These are phyloP conservation scores for Incumbomyces delicatus DNA, from an alignment of 2,329 filamentous ascomycete genomes.

Conservation along the genomic window DNA sequence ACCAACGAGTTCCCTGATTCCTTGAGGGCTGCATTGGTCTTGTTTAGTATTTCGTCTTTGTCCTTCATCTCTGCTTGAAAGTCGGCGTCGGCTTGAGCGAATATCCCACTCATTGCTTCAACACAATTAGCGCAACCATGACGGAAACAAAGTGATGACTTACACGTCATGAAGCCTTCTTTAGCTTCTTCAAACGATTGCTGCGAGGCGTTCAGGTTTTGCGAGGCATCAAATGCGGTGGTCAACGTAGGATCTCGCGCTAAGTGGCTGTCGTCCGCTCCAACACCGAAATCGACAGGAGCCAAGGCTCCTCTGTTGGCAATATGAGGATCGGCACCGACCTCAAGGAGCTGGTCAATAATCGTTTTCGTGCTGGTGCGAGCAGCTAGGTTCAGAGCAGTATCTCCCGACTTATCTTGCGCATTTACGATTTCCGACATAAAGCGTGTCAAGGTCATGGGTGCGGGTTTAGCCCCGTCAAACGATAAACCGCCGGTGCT, in stretches of 20 bases:
- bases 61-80: slow-evolving; percentile 72
- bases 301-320: slow-evolving; percentile 80
- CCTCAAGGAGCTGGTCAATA: slow-evolving; percentile 91
- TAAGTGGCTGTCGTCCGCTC: slow-evolving; percentile 46
- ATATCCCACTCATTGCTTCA: slow-evolving; percentile 68
- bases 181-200: slow-evolving; percentile 36
- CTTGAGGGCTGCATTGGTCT: slow-evolving; percentile 69
- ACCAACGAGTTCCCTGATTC: slow-evolving; percentile 69
- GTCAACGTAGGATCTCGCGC: slow-evolving; percentile 29
- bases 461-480: slow-evolving; percentile 26
- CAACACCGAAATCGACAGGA: slow-evolving; percentile 88
- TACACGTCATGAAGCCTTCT: slow-evolving; percentile 38
- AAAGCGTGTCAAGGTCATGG: slow-evolving; percentile 79
- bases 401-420: slow-evolving; percentile 88
- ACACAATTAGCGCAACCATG: slow-evolving; percentile 28
- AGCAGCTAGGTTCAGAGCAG: slow-evolving; percentile 85
- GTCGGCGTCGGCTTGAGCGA: slow-evolving; percentile 66
- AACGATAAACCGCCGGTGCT: slow-evolving; percentile 33
- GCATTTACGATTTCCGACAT: slow-evolving; percentile 97
- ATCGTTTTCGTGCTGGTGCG: slow-evolving; percentile 89
- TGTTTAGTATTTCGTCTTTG: slow-evolving; percentile 76
- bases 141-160: slow-evolving; percentile 9
- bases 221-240: slow-evolving; percentile 37
- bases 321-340: slow-evolving; percentile 86
- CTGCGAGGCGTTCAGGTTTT: slow-evolving; percentile 26